Conservation (phyloP, 768 basidiomycete genomes). For the Vararia minispora region DNA sequence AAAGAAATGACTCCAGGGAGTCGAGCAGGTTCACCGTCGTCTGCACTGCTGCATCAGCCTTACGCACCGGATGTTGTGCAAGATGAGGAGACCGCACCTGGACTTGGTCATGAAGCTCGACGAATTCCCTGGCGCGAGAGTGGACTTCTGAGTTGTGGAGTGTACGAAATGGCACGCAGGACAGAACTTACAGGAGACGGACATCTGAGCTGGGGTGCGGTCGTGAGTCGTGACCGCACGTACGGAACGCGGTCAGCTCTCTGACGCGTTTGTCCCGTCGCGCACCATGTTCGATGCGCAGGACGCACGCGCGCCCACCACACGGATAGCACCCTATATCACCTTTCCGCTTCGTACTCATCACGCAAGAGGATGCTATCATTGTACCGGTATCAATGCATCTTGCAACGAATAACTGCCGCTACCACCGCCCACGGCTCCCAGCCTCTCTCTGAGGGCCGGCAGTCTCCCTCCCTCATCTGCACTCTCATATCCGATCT, state of each 20-base stretch:
- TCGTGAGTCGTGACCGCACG: background rate
- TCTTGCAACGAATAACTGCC: conserved; percentile 21
- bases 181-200: background rate
- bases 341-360: too few species aligned
- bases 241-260: conserved; percentile 1
- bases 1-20: conserved; percentile 83
- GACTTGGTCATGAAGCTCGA: conserved; percentile 87
- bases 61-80: background rate
- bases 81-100: conserved; percentile 36
- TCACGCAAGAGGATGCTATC: too few species aligned
- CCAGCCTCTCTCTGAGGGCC: too few species aligned
- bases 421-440: conserved; percentile 8
- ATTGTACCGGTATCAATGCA: conserved; percentile 16
- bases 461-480: too few species aligned
- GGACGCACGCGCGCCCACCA: too few species aligned
- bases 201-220: conserved; percentile 5
- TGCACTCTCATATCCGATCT: conserved; percentile 49
- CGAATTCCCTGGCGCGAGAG: conserved; percentile 49
- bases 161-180: background rate
- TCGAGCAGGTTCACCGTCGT: conserved; percentile 78
- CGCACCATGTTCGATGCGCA: too few species aligned
- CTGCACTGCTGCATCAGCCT: conserved; percentile 27
- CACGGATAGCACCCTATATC: too few species aligned
- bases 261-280: too few species aligned
- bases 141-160: conserved; percentile 19